Evolutionary conservation across 2,329 filamentous ascomycete species (phyloP).

Genomic region (Chalaropsis thielavioides): DNA sequence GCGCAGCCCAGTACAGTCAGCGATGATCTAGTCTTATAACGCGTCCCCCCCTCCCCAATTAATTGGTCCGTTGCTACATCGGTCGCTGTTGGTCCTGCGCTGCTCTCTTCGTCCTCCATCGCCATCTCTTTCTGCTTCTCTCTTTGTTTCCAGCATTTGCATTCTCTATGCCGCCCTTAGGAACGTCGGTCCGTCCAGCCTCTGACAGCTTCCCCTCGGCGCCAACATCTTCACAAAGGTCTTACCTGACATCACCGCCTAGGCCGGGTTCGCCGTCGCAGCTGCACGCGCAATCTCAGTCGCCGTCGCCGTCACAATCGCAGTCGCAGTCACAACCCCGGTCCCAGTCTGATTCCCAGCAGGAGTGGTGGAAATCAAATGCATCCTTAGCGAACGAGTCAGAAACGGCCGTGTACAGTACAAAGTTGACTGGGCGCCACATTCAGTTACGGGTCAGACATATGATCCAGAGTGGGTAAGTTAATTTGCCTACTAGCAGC

Average conservation of each 20-base stretch:
- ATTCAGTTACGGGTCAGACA: conserved; percentile 13
- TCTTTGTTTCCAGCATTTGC: not conserved
- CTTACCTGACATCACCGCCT: not conserved
- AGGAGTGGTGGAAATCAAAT: conserved; percentile 15
- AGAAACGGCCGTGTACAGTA: conserved; percentile 10
- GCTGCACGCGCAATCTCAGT: not conserved
- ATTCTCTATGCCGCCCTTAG: conserved; percentile 5
- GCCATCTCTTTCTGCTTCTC: not conserved
- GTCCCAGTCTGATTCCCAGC: conserved; percentile 5
- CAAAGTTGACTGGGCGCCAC: conserved; percentile 16
- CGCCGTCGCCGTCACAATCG: not conserved
- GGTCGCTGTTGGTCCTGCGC: not conserved
- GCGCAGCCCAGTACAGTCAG: not conserved
- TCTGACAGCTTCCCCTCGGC: not conserved
- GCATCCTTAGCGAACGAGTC: conserved; percentile 11
- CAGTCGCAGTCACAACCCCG: not conserved
- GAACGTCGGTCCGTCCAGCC: not conserved
- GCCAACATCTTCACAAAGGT: not conserved
- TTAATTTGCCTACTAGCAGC: not conserved
- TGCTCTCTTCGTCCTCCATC: not conserved
- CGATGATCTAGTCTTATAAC: not conserved
- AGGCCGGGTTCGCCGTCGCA: not conserved
- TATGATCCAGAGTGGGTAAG: conserved; percentile 17
- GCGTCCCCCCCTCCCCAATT: not conserved
- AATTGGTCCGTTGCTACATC: not conserved